Base-by-base conservation (phyloP, 805 yeast species). In the Clavispora santaluciae region DNA sequence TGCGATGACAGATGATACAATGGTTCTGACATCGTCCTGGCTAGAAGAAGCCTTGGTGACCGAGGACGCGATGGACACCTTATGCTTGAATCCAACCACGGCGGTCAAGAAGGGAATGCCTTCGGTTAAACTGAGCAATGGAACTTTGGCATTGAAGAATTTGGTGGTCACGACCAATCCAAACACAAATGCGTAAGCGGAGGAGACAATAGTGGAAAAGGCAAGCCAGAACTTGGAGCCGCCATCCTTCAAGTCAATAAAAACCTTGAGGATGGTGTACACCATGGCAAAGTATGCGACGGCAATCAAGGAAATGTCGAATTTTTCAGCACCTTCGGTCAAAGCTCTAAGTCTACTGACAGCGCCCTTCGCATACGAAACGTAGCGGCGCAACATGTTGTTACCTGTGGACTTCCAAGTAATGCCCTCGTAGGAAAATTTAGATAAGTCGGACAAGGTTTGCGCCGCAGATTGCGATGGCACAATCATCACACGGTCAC, bases 41-140 rank as follows among this genome's bases (percentile, higher is more conserved):
- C 64, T 48, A 35, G 65, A 52, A 40, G 63, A 54, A 21, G 74
- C 67, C 29, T 64, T 61, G 52, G 77, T 55, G 18, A 83, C 81
- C 35, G 77, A 75, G 16, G 75, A 66, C 1, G 96, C 83, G 48
- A 89, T 73, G 10, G 78, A 70, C 15, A 87, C 76, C 55, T 90
- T 88, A 60, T 86, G 85, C 59, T 87, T 89, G 64, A 91, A 91
- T 2, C 98, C 99, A 56, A 91, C 79, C 4, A 88, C 82, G 16
- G 95, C 88, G 17, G 91, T 95, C 56, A 91, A 75, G 63, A 91
- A 91, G 17, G 99, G 99, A 35, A 91, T 66, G 24, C 97, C 97
- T 66, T 91, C 97, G 42, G 89, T 78, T 49, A 91, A 70, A 41
- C 86, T 79, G 41, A 86, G 68, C 41, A 87, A 69, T 7, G 95